Evolutionary conservation across 805 yeast genomes (phyloP), one percentile per base, ranked within the genome.

Genomic region (Starmera amethionina): DNA sequence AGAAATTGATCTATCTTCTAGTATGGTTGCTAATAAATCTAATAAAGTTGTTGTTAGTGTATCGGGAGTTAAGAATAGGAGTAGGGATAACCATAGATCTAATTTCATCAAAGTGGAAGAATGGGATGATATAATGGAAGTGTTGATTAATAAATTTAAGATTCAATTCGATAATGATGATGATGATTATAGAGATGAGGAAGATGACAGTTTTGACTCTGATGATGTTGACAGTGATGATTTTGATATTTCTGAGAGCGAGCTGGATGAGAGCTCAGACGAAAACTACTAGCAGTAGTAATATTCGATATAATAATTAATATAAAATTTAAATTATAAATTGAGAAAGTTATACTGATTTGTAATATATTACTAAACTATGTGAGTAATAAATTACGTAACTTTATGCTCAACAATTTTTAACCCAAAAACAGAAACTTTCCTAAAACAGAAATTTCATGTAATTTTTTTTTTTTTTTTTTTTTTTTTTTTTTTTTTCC

Each of bases 71-170:
- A 32, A 34, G 19, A 14, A 19, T 32, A 35, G 22, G 3, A 30
- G 4, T 30, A 15, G 25, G 19, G 19, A n/a, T 2, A 19, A 28
- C 25, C 27, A 32, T 18, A 33, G 37, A 18, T 34, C 33, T 2
- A 36, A 38, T 14, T 32, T 46, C 1, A 4, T 47, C 3, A 34
- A 30, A 8, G 37, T 47, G 3, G 37, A 41, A 5, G 35, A 46
- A 2, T 55, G 54, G 54, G 59, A 55, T 35, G 47, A 48, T 3
- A 41, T 55, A 4, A 55, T 53, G 58, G 58, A 53, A 36, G 30
- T 36, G n/a, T n/a, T 55, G 18, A 40, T 52, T 2, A 14, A 37
- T 7, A 47, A 41, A n/a, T 42, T 44, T 7, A 42, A 45, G 4
- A 22, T 54, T 6, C 29, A 43, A 3, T 45, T 52, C 29, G 42